Base-by-base conservation (phyloP, 225 moss, liverwort and hornwort genomes). In the Climacium dendroides region DNA sequence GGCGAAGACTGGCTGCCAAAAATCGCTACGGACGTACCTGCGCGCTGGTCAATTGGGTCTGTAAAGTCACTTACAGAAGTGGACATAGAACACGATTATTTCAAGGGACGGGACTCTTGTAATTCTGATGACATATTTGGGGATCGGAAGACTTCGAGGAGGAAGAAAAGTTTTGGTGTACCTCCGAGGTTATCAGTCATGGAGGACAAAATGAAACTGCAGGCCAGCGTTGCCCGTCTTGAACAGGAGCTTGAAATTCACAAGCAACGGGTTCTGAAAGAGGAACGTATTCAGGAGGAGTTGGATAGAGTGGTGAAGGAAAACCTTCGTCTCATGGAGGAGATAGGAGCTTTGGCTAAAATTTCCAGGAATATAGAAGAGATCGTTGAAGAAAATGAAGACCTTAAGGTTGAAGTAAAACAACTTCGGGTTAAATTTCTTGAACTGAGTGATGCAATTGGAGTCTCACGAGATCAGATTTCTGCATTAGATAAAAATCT, bases 11-110 rank as follows among this genome's bases (percentile, higher is more conserved):
- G 89, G 85, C 72, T 92, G 17, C 86, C 83, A 15, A 93, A 90
- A 74, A 85, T 79, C 11, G 65, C 86, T 26, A 71, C 81, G 30
- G 89, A 89, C 15, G 78, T 86, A 73, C 29, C 72, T n/a, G 54
- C 82, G 57, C 91, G 89, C 71, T 92, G 90, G 91, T 92, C 92
- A 32, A 66, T 88, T 65, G 94, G 90, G 74, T 94, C 92, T 55
- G 81, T 83, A 11, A 90, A 89, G 74, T 94, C 94, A 29, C 83
- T 80, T 6, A 87, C 87, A 50, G 94, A 92, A 87, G 94, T 94
- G 30, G 92, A 94, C 66, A 67, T 81, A 19, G 92, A 94, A 73
- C 94, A 94, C 62, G 91, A 94, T 47, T 94, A 92, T 43, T 94
- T 94, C 47, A 90, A 90, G 82, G 85, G 89, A 85, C 82, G 92